Base-by-base conservation (phyloP, 2,329 filamentous ascomycete genomes). In the Phaeosphaeriaceae sp. region DNA sequence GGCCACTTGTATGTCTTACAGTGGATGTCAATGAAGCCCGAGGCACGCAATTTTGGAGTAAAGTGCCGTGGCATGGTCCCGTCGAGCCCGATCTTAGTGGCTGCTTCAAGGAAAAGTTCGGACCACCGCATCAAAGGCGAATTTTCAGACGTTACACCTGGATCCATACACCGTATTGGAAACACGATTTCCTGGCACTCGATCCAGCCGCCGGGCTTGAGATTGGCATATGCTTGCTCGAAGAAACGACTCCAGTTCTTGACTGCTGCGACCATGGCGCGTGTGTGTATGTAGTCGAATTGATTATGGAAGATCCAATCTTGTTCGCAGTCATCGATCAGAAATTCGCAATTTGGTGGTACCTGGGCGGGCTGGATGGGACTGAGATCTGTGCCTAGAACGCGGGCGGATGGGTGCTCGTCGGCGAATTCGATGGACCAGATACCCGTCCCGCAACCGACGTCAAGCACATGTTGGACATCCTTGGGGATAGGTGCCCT, bases 271-370 rank as follows among this genome's bases (percentile, higher is more conserved):
- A 81, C 69, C 80, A 86, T 79, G 78, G 83, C 67, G 64, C 83
- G 69, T 69, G 82, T 69, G 81, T 84, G 80, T 80, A 89, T 84
- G 63, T 84, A 83, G 69, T 89, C 87, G 66, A 86, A 88, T 15
- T 71, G 72, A 27, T 81, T 72, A 7, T 79, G 76, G 47, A 85
- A 86, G 24, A 81, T 73, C 88, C 88, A 90, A 9, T 85, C 80
- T 48, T 84, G 80, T 25, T 74, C 70, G 21, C 64, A 71, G 51
- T 78, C 72, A 41, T 77, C 74, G 42, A 78, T 72, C 7, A 76
- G 56, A 33, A 77, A 78, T 21, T 68, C 68, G 52, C 72, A 75
- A 48, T 74, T 76, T 2, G 72, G 69, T 2, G 74, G 72, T 7
- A 76, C 70, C 50, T 67, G 63, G 19, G 57, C 60, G 10, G 71